phyloP scores from a whole-genome alignment of 2,329 filamentous ascomycete genomes.

The Zymoseptoria pseudotritici region DNA sequence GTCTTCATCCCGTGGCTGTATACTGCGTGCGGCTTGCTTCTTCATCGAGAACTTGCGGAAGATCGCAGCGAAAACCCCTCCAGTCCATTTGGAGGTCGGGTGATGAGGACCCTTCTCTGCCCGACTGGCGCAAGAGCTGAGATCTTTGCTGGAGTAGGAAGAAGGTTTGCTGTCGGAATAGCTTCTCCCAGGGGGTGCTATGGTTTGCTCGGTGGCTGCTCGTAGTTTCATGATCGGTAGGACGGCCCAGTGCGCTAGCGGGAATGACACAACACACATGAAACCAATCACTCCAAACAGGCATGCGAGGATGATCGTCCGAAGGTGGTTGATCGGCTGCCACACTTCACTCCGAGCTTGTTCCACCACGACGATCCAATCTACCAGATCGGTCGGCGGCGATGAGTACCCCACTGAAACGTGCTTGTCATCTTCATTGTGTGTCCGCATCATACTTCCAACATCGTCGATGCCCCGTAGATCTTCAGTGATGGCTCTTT shows the following conservation, averaged over 20 bases:
- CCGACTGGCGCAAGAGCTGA: background rate
- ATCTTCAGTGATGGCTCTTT: slow-evolving; percentile 50
- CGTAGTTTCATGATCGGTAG: slow-evolving; percentile 71
- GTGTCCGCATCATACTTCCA: slow-evolving; percentile 53
- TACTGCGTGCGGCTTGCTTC: background rate
- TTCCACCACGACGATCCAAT: slow-evolving; percentile 80
- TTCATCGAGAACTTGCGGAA: background rate
- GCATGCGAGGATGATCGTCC: slow-evolving; percentile 72
- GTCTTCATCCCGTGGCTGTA: slow-evolving; percentile 31
- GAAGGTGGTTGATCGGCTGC: slow-evolving; percentile 64
- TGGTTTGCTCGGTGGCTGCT: slow-evolving; percentile 56
- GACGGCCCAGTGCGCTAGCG: slow-evolving; percentile 74
- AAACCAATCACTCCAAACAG: slow-evolving; percentile 73
- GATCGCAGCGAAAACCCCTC: background rate
- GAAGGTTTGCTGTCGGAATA: slow-evolving; percentile 22
- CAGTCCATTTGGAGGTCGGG: background rate
- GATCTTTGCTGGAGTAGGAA: background rate
- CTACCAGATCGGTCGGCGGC: slow-evolving; percentile 58
- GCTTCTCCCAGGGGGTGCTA: slow-evolving; percentile 21
- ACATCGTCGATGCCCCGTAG: slow-evolving; percentile 49
- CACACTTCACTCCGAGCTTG: slow-evolving; percentile 68
- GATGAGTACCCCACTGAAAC: slow-evolving; percentile 79
- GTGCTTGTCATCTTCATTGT: slow-evolving; percentile 60
- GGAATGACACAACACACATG: slow-evolving; percentile 64
- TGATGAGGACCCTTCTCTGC: background rate